Evolutionary conservation across 164 flowering plant species (phyloP).

Genomic region (Vitis rotundifolia): DNA sequence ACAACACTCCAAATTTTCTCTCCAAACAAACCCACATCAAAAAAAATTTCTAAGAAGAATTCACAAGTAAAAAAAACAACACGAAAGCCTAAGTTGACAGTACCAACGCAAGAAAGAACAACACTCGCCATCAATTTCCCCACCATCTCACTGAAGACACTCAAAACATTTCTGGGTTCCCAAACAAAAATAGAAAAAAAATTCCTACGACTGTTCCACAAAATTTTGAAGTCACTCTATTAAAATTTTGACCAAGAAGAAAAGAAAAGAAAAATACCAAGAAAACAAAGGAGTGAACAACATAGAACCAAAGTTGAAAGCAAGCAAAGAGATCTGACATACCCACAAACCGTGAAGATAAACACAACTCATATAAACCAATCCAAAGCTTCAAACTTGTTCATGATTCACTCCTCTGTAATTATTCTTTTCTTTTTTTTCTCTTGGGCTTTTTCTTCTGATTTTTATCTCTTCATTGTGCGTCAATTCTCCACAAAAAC

Average conservation of each 20-base stretch:
- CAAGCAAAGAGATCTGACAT: conserved; percentile 23
- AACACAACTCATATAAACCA: conserved; percentile 23
- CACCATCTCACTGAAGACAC: no score
- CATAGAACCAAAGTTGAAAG: not conserved
- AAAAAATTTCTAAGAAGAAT: not conserved
- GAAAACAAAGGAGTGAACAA: not conserved
- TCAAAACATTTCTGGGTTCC: no score
- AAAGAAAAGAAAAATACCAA: not conserved
- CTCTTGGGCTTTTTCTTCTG: not conserved
- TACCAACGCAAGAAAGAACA: not conserved
- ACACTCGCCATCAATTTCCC: not conserved
- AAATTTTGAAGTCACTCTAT: no score
- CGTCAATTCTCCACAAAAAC: conserved; percentile 16
- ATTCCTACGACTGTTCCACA: no score
- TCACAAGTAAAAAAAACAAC: not conserved
- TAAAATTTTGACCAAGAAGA: no score
- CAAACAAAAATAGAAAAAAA: no score
- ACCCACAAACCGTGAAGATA: conserved; percentile 27
- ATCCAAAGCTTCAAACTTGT: conserved; percentile 27
- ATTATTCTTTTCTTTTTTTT: conserved; percentile 6
- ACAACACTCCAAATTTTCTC: not conserved
- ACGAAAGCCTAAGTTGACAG: not conserved
- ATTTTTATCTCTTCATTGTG: conserved; percentile 6
- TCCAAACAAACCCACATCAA: not conserved
- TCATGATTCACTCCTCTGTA: conserved; percentile 7